phyloP scores from a whole-genome alignment of 345 rosid genomes.

The Microthlaspi erraticum region DNA sequence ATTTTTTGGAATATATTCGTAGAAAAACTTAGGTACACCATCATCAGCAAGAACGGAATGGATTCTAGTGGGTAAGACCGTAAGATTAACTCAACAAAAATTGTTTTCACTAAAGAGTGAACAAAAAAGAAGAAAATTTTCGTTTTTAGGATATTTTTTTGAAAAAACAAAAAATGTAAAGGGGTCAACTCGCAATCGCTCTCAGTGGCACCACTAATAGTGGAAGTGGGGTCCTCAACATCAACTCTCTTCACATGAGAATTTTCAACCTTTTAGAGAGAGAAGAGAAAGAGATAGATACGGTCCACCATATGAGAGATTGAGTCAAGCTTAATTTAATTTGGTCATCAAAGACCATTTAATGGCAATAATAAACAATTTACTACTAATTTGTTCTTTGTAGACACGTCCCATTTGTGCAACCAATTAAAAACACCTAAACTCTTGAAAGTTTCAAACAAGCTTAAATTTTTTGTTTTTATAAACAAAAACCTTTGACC shows the following conservation, averaged over 20 bases:
- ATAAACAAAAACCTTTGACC: slow-evolving; percentile 35
- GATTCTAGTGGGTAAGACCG: slow-evolving; percentile 37
- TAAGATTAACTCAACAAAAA: background rate
- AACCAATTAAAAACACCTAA: slow-evolving; percentile 11
- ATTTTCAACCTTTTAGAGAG: slow-evolving; percentile 44
- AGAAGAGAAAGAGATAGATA: slow-evolving; percentile 34
- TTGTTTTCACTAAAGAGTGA: slow-evolving; percentile 21
- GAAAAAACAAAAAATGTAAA: background rate
- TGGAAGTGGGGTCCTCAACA: slow-evolving; percentile 32
- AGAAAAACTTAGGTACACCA: slow-evolving; percentile 11
- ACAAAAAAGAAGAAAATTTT: background rate
- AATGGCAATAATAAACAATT: background rate
- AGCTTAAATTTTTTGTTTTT: background rate
- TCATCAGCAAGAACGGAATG: slow-evolving; percentile 16
- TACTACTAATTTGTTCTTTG: background rate
- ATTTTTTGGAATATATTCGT: background rate
- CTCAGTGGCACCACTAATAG: slow-evolving; percentile 34
- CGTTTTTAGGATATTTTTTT: background rate
- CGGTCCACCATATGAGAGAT: slow-evolving; percentile 41
- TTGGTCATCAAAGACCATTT: slow-evolving; percentile 27
- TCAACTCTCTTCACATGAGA: slow-evolving; percentile 48
- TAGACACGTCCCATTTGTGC: slow-evolving; percentile 31
- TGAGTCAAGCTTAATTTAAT: slow-evolving; percentile 44
- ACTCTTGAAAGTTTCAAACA: slow-evolving; percentile 19
- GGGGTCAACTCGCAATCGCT: slow-evolving; percentile 45